A percentile compares a stretch with the other conserved stretches of the same genome.
These are phyloP conservation scores for Fraxinus angustifolia DNA, from an alignment of 305 asterid genomes.

Conservation along the genomic window DNA sequence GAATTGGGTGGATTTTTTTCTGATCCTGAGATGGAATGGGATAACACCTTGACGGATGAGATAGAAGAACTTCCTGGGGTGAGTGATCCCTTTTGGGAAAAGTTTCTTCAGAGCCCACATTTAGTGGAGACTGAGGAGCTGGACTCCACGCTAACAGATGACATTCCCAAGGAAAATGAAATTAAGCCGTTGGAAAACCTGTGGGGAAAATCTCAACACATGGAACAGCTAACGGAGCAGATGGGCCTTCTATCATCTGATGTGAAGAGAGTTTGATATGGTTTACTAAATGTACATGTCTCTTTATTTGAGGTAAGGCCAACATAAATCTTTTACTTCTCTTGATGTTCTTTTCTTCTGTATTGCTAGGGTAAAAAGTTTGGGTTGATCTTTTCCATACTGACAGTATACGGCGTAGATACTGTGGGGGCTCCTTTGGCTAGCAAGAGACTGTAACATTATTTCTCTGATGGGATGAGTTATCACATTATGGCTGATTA, in stretches of 20 bases:
- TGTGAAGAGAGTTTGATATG: slow-evolving; percentile 36
- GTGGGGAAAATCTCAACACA: slow-evolving; percentile 48
- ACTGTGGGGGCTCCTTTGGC: background rate
- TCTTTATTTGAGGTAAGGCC: background rate
- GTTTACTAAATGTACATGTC: background rate
- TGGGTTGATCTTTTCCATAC: background rate
- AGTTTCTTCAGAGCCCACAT: slow-evolving; percentile 53
- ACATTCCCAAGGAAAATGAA: slow-evolving; percentile 37
- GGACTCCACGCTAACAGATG: slow-evolving; percentile 38
- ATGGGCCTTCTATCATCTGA: slow-evolving; percentile 73
- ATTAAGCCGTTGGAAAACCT: slow-evolving; percentile 38
- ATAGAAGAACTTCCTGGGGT: slow-evolving; percentile 65
- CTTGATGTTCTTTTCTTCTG: background rate
- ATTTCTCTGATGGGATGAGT: background rate
- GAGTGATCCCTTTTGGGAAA: slow-evolving; percentile 69
- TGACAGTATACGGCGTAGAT: background rate
- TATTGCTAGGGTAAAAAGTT: background rate
- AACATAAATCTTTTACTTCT: too few relatives aligned
- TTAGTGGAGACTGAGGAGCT: slow-evolving; percentile 39
- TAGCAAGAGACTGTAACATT: background rate
- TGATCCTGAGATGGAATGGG: slow-evolving; percentile 54
- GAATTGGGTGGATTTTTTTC: slow-evolving; percentile 48
- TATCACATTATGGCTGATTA: background rate
- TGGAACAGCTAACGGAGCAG: slow-evolving; percentile 72
- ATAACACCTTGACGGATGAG: slow-evolving; percentile 44